Percentiles rank a stretch among this genome's conserved stretches.
These are phyloP conservation scores for Piromyces finnis DNA, from an alignment of 192 early-diverging fungal species.

Conservation along the genomic window DNA sequence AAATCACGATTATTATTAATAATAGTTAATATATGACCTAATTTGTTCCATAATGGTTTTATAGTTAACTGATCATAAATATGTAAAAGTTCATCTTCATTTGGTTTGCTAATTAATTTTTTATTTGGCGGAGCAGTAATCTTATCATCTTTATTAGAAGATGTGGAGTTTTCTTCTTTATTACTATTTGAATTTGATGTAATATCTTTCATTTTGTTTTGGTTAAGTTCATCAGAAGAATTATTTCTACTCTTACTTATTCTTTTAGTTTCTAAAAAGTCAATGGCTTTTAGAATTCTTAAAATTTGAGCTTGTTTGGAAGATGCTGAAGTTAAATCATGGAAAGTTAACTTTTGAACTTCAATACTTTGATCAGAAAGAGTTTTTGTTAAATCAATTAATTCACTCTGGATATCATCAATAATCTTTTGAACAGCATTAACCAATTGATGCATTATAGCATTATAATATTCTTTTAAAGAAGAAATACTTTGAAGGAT, in stretches of 20 bases:
- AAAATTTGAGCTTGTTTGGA: slow-evolving; percentile 80
- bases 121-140: neutral
- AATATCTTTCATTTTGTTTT: neutral
- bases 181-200: neutral
- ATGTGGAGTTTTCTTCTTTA: neutral
- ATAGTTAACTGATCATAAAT: slow-evolving; percentile 22
- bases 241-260: slow-evolving; percentile 23
- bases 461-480: slow-evolving; percentile 21
- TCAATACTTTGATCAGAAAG: slow-evolving; percentile 46
- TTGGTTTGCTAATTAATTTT: neutral
- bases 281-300: slow-evolving; percentile 83
- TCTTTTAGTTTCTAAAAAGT: slow-evolving; percentile 38
- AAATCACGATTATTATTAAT: slow-evolving; percentile 63
- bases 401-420: slow-evolving; percentile 40
- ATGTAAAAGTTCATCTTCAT: slow-evolving; percentile 6
- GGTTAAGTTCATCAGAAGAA: slow-evolving; percentile 9
- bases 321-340: slow-evolving; percentile 51
- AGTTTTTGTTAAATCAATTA: slow-evolving; percentile 41
- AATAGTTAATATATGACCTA: slow-evolving; percentile 51
- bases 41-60: slow-evolving; percentile 47
- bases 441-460: slow-evolving; percentile 67
- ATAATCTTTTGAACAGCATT: slow-evolving; percentile 49
- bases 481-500: slow-evolving; percentile 76
- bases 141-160: neutral
- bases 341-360: slow-evolving; percentile 47